Base-by-base conservation (phyloP, 2,329 filamentous ascomycete species). In the Raffaelea ambrosiae region DNA sequence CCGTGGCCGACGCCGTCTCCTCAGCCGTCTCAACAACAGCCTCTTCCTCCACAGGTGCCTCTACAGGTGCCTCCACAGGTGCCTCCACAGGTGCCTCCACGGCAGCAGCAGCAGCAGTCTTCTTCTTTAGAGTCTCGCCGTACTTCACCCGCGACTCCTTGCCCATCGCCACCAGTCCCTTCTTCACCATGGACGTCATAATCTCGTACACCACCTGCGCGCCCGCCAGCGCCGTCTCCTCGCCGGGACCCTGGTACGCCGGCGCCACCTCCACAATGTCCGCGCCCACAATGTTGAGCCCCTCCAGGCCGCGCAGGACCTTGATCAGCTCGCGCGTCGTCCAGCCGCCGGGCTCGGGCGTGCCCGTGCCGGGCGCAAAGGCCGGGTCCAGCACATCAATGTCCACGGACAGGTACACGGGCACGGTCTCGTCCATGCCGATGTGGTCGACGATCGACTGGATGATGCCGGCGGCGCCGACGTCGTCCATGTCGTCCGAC, bases 241-340 rank as follows among this genome's bases (percentile, higher is more conserved):
- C 89, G 1, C 82, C 86, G 7, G 70, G 70, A 11, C 84, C 83
- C 70, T 95, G 88, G 61, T 94, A 95, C 13, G 85, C 85, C 0
- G 89, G 89, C 40, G 84, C 81, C 9, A 94, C 87, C 71, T 95
- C 90, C 5, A 96, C 90, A 43, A 95, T 79, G 66, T 95, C 90
- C 1, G 88, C 90, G 1, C 88, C 90, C 3, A 95, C 86, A 4
- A 95, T 68, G 60, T 95, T 95, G 62, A 95, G 63, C 0, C 72
- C 77, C 68, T 95, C 89, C 39, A 95, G 77, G 0, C 87, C 88
- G 29, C 88, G 73, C 61, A 95, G 66, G 49, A 95, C 88, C 13
- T 85, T 73, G 54, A 95, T 91, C 56, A 95, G 71, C 70, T 95
- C 90, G 45, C 89, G 73, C 19, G 86, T 94, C 5, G 87, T 93